Conservation (phyloP, 805 yeast species). For the Priceomyces haplophilus region DNA sequence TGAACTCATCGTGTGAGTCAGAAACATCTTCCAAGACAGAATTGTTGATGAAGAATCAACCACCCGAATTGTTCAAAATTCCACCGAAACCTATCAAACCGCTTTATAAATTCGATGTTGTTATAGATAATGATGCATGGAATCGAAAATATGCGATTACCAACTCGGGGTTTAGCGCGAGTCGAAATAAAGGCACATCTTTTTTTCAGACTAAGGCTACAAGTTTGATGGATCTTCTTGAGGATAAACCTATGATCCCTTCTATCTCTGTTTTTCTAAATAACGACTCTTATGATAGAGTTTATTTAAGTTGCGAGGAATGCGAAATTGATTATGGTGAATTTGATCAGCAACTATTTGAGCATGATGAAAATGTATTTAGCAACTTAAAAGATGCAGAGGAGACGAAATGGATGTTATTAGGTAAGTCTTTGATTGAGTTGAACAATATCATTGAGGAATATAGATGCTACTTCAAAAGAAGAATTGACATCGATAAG, state of each 20-base stretch:
- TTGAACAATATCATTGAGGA: slow-evolving; percentile 48
- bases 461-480: slow-evolving; percentile 39
- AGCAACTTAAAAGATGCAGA: not conserved
- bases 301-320: slow-evolving; percentile 32
- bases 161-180: slow-evolving; percentile 10
- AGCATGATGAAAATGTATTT: slow-evolving; percentile 5
- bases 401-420: slow-evolving; percentile 20
- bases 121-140: slow-evolving; percentile 40
- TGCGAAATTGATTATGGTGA: slow-evolving; percentile 29
- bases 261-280: slow-evolving; percentile 30
- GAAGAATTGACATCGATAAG: slow-evolving; percentile 28
- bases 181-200: slow-evolving; percentile 1
- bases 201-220: not conserved
- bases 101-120: slow-evolving; percentile 45
- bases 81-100: slow-evolving; percentile 48
- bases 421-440: slow-evolving; percentile 53
- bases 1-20: slow-evolving; percentile 28
- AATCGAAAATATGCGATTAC: slow-evolving; percentile 28
- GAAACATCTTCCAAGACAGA: slow-evolving; percentile 17
- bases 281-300: slow-evolving; percentile 27
- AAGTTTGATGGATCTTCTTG: slow-evolving; percentile 11
- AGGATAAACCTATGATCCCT: slow-evolving; percentile 26
- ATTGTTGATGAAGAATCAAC: slow-evolving; percentile 14
- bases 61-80: slow-evolving; percentile 36
- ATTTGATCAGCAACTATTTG: slow-evolving; percentile 13